Conservation (phyloP, 345 rosid genomes). For the Diplotaxis tenuifolia region DNA sequence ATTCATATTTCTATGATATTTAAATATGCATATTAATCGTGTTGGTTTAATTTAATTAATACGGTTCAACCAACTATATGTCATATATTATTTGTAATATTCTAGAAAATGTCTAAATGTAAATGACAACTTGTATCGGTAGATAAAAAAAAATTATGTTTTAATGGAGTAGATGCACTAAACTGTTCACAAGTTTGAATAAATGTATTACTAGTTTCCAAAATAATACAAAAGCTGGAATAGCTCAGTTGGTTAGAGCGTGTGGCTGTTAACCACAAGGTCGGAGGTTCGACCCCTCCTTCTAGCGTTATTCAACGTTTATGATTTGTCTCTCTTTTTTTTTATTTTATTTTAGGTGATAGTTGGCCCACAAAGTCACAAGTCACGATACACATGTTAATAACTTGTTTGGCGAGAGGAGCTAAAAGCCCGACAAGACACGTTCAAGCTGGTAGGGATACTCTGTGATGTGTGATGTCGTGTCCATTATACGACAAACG, state of each 20-base stretch:
- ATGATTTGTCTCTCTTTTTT: neutral
- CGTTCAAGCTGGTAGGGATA: constrained; percentile 6
- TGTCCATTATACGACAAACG: neutral
- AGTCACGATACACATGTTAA: neutral
- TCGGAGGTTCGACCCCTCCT: constrained; percentile 82
- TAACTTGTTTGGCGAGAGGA: neutral
- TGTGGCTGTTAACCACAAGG: constrained; percentile 93
- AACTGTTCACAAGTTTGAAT: too few species aligned
- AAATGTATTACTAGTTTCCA: too few species aligned
- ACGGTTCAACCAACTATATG: too few species aligned
- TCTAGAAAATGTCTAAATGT: too few species aligned
- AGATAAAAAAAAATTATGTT: too few species aligned
- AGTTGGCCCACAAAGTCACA: neutral
- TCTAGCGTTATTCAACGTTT: constrained; percentile 11
- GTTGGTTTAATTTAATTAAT: too few species aligned
- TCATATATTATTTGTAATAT: too few species aligned
- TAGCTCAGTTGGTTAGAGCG: constrained; percentile 93
- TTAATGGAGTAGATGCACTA: too few species aligned
- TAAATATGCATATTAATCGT: too few species aligned
- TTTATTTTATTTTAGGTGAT: neutral
- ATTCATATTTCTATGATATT: too few species aligned
- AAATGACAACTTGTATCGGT: too few species aligned
- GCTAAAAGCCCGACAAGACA: constrained; percentile 11
- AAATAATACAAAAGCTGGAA: constrained; percentile 42
- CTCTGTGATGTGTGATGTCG: constrained; percentile 1